These are phyloP conservation scores for Dipteronia dyeriana DNA, from an alignment of 345 rosid species.

Conservation along the genomic window DNA sequence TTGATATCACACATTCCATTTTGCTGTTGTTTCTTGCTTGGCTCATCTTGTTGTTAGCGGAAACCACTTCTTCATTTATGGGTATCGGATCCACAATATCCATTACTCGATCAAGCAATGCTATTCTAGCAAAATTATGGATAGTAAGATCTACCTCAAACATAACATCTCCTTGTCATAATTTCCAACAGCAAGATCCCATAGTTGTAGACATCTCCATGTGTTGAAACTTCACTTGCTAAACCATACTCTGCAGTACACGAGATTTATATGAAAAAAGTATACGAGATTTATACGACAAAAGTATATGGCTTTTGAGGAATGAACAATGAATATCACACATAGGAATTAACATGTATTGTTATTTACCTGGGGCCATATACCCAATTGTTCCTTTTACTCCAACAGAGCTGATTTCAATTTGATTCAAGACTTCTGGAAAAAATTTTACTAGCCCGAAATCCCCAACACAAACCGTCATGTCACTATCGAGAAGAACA, in stretches of 20 bases:
- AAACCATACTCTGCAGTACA: too few species aligned
- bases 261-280: neutral
- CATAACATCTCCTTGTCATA: neutral
- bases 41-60: neutral
- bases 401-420: slow-evolving; percentile 14
- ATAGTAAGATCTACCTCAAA: slow-evolving; percentile 24
- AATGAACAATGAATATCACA: too few species aligned
- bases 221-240: too few species aligned
- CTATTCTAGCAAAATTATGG: slow-evolving; percentile 14
- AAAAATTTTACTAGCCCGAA: slow-evolving; percentile 4
- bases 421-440: neutral
- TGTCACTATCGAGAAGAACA: neutral
- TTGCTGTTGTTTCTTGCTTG: neutral
- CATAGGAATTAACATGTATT: too few species aligned
- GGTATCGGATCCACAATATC: slow-evolving; percentile 22
- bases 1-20: neutral
- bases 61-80: slow-evolving; percentile 2
- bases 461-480: neutral
- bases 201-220: too few species aligned
- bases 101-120: slow-evolving; percentile 13
- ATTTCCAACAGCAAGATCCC: too few species aligned
- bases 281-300: neutral
- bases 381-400: neutral
- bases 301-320: neutral
- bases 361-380: slow-evolving; percentile 27